Evolutionary conservation across 345 rosid species (phyloP).

Genomic region (Kernera saxatilis): DNA sequence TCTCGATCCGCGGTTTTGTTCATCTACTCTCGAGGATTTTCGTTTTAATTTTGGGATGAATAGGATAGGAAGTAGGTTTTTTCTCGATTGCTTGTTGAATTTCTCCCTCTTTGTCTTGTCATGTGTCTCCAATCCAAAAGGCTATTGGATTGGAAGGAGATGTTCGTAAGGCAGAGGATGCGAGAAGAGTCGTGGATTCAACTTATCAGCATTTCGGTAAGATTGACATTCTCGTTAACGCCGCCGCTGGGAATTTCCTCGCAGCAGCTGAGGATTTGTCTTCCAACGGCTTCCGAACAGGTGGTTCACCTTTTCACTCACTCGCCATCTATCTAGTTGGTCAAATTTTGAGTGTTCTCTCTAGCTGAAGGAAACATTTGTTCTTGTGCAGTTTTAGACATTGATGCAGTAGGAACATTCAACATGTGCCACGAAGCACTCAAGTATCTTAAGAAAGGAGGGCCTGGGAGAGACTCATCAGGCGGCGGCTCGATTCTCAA

Average conservation of each 20-base stretch:
- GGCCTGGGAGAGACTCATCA: conserved; percentile 41
- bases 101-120: background rate
- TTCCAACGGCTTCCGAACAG: conserved; percentile 79
- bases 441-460: conserved; percentile 69
- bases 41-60: background rate
- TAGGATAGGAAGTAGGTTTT: too few relatives aligned
- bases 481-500: conserved; percentile 52
- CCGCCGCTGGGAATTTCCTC: conserved; percentile 84
- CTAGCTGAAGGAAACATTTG: background rate
- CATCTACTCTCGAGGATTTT: background rate
- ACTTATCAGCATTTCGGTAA: conserved; percentile 56
- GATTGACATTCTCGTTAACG: conserved; percentile 67
- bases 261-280: conserved; percentile 76
- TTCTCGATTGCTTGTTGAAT: background rate
- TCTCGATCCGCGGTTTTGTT: background rate
- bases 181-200: conserved; percentile 61
- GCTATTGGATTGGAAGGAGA: conserved; percentile 86
- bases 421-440: conserved; percentile 68
- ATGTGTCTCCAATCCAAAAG: conserved; percentile 23
- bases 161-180: conserved; percentile 75
- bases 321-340: background rate
- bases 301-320: conserved; percentile 18
- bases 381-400: conserved; percentile 60
- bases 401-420: conserved; percentile 78
- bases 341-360: background rate